Evolutionary conservation across 176 grass and related monocot genomes (phyloP), one percentile per base, ranked within the genome.

Genomic region (Alopecurus myosuroides): DNA sequence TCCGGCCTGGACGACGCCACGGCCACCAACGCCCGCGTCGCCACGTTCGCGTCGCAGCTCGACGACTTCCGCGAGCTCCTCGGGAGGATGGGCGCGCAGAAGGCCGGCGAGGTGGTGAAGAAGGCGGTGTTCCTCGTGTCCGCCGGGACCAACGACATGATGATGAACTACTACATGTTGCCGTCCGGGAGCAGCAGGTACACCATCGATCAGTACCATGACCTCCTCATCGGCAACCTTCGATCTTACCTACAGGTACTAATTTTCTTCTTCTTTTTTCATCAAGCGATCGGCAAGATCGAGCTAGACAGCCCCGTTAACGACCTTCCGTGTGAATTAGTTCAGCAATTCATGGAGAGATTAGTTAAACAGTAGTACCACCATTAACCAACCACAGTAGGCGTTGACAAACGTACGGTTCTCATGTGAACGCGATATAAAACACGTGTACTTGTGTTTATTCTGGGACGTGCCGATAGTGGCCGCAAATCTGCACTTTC

Each of bases 1-100:
- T 89, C 91, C 35, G 94, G 94, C 30, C 36, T 97, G 52, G 91
- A 97, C 74, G 94, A 94, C 45, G 17, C 79, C 12, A 97, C 91
- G 63, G 84, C 91, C 74, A 17, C 2, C 11, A 61, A 44, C 81
- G 62, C 79, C 11, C 26, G 79, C 67, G 35, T 74, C 4, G 79
- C 67, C 13, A 83, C 78, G 9, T 14, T 92, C 14, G 51, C 31
- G n/a, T 52, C 72, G 15, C 78, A 92, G 84, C 14, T 89, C 0
- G 73, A 57, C 4, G 78, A 89, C 77, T 92, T 89, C 19, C 11
- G 34, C 31, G 52, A 23, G 37, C 85, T 86, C 77, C 28, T 86
- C 7, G 49, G 66, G 23, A 82, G 37, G 55, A 69, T 84, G 28
- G 72, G 79, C 19, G 44, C 11, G 33, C 0, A 0, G 5, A 58